These are phyloP conservation scores for Podospora fimiseda DNA, from an alignment of 495 filamentous ascomycete genomes.

Conservation along the genomic window DNA sequence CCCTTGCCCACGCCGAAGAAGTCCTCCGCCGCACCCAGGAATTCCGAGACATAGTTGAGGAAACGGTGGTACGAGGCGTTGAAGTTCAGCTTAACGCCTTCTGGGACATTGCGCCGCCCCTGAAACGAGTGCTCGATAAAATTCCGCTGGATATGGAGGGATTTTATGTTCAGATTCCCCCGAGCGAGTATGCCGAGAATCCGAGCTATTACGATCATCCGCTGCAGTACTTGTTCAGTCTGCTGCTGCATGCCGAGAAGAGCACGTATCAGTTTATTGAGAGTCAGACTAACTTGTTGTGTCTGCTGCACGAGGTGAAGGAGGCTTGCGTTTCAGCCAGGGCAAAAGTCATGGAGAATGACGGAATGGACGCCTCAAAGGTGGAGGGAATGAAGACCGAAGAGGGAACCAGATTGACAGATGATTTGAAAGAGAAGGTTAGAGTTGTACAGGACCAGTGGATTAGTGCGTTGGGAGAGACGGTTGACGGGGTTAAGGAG, in stretches of 20 bases:
- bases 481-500: slow-evolving; percentile 44
- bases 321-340: slow-evolving; percentile 64
- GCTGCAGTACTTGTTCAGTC: slow-evolving; percentile 77
- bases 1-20: slow-evolving; percentile 56
- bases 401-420: slow-evolving; percentile 64
- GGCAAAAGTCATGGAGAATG: slow-evolving; percentile 49
- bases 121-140: slow-evolving; percentile 68
- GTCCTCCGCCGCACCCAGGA: slow-evolving; percentile 64
- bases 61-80: slow-evolving; percentile 78
- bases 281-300: slow-evolving; percentile 87
- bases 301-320: slow-evolving; percentile 86
- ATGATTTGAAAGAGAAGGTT: slow-evolving; percentile 90
- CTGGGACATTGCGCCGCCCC: slow-evolving; percentile 91
- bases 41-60: slow-evolving; percentile 75
- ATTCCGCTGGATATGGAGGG: slow-evolving; percentile 50
- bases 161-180: slow-evolving; percentile 65
- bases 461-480: slow-evolving; percentile 46
- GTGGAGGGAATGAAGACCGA: slow-evolving; percentile 54
- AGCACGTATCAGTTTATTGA: slow-evolving; percentile 95
- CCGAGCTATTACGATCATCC: slow-evolving; percentile 71
- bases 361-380: slow-evolving; percentile 49
- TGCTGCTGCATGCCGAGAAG: slow-evolving; percentile 81
- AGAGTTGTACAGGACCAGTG: slow-evolving; percentile 85
- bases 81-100: slow-evolving; percentile 88
- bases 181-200: slow-evolving; percentile 75